A percentile compares a stretch with the other conserved stretches of the same genome.
Conservation (phyloP, 2,329 filamentous ascomycete species). For the Dothistroma septosporum region DNA sequence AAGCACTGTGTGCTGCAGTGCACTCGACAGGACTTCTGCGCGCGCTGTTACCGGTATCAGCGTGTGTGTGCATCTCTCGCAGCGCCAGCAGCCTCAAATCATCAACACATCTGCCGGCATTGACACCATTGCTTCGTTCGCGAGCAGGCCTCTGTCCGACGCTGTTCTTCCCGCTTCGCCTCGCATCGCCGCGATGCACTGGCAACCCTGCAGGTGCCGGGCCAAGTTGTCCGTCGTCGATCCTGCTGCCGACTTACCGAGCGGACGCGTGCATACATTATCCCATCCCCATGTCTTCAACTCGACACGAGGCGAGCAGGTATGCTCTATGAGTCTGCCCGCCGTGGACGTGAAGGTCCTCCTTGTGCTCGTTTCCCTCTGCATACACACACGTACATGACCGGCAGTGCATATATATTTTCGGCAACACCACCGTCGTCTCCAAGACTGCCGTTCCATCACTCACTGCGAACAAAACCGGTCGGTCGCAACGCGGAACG, state of each 20-base stretch:
- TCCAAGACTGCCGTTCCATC: background rate
- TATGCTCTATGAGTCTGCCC: background rate
- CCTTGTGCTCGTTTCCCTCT: background rate
- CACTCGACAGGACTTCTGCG: background rate
- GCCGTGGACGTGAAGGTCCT: background rate
- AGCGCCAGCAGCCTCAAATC: background rate
- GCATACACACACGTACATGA: background rate
- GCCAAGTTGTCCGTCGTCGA: conserved; percentile 5
- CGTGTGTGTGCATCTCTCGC: background rate
- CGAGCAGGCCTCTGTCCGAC: background rate
- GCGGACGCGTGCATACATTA: background rate
- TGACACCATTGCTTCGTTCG: background rate
- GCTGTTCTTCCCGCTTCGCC: background rate
- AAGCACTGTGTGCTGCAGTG: background rate
- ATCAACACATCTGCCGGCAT: background rate
- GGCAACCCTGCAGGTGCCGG: background rate
- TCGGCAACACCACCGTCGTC: background rate
- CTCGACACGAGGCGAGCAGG: background rate
- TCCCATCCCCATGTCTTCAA: background rate
- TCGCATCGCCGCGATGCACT: background rate
- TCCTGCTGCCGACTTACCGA: conserved; percentile 4
- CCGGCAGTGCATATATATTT: background rate
- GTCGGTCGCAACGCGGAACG: background rate
- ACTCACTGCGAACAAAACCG: background rate
- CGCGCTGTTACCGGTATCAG: background rate